Base-by-base conservation (phyloP, 164 flowering plant genomes). In the Vitis labrusca region DNA sequence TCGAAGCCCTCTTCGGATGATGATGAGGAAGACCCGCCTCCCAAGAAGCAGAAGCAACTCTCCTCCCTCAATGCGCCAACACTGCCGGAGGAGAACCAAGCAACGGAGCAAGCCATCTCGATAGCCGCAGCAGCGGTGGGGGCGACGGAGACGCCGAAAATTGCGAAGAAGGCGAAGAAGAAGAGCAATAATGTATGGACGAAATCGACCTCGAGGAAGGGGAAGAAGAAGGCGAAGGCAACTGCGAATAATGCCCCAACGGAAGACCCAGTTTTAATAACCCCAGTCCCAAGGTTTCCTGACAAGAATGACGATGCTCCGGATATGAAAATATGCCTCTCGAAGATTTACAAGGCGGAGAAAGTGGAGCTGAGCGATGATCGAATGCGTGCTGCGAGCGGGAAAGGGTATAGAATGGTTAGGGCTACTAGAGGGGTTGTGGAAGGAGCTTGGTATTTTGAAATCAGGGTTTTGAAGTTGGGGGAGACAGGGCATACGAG, bases 391-490 rank as follows among this genome's bases (percentile, higher is more conserved):
- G 97, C 97, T 0, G 89, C 91, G 61, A 93, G 98, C 65, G 76
- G 83, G 0, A 95, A 95, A 56, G 99, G 99, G 53, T 93, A 95
- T 62, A 83, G 98, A 54, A 95, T 95, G 98, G 98, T 93, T 32
- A 88, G 97, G 74, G 94, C 97, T 0, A 95, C 99, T 2, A 75
- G 99, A 73, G 99, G 99, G 70, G 93, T 95, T 13, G 68, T 63
- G 6, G 97, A 91, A 51, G 99, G 99, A 1, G 90, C 94, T 0
- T 96, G 99, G 98, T 96, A 88, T 74, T 93, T 88, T 61, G 99
- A 96, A 78, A 92, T 93, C 50, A 91, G 71, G 78, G 86, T 93
- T 59, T 80, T 73, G 70, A 76, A 73, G 29, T 82, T 96, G 78
- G 99, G 99, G 37, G 95, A 85, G 30, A 81, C 89, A 0, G 99